Evolutionary conservation across 352 stramenopile species (phyloP).

Genomic region (Globisporangium apiculatum): DNA sequence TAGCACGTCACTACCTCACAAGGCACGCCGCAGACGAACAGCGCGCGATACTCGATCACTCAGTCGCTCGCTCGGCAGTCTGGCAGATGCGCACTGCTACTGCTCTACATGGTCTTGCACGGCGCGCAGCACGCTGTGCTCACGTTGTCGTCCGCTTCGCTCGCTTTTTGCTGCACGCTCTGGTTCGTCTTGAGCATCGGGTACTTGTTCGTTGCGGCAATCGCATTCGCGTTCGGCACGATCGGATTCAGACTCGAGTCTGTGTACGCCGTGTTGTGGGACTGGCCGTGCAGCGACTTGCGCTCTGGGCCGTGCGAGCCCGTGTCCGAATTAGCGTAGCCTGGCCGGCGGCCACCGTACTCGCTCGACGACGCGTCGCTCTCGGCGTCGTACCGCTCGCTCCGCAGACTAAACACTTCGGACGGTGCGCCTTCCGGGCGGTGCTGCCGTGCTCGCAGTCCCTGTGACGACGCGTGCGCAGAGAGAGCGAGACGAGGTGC

Average conservation of each 20-base stretch:
- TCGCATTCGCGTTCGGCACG: conserved; percentile 61
- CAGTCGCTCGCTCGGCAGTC: neutral
- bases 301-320: conserved; percentile 37
- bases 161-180: conserved; percentile 29
- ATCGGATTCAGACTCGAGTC: conserved; percentile 57
- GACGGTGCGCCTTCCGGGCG: conserved; percentile 67
- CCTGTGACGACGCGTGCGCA: conserved; percentile 17
- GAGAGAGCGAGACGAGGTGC: neutral
- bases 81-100: neutral
- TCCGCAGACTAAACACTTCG: conserved; percentile 76
- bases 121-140: conserved; percentile 53
- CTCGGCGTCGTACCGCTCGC: conserved; percentile 74
- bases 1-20: too few species aligned
- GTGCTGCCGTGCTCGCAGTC: conserved; percentile 59
- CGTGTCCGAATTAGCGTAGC: conserved; percentile 57
- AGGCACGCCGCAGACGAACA: too few species aligned
- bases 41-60: neutral
- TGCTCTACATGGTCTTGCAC: conserved; percentile 57
- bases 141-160: conserved; percentile 22
- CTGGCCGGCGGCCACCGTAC: conserved; percentile 39
- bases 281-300: conserved; percentile 18
- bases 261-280: conserved; percentile 38
- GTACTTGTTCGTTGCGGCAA: conserved; percentile 47
- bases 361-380: conserved; percentile 83
- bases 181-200: conserved; percentile 79